Conservation (phyloP, 768 basidiomycete species). For the Pleurotus platypus region DNA sequence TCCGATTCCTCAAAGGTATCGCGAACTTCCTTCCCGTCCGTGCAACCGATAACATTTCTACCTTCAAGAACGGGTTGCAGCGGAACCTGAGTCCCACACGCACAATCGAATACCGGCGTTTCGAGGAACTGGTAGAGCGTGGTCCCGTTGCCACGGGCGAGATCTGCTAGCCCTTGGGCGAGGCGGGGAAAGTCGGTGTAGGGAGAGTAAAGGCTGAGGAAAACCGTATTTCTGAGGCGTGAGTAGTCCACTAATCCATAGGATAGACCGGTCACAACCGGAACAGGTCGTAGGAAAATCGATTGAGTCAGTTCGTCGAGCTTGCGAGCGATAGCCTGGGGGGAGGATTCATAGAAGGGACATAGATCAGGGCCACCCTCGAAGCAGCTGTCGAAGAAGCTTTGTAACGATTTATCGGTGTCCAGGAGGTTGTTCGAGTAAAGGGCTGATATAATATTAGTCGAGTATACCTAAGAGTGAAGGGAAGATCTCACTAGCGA, state of each 20-base stretch:
- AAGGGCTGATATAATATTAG: too few species aligned
- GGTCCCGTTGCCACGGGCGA: constrained; percentile 20
- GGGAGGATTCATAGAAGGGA: constrained; percentile 17
- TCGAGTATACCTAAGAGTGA: not conserved
- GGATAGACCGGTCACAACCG: constrained; percentile 9
- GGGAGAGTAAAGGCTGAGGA: constrained; percentile 18
- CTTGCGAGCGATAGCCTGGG: constrained; percentile 12
- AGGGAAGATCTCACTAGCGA: constrained; percentile 11
- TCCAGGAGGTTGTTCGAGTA: constrained; percentile 5
- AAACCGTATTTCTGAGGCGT: constrained; percentile 15
- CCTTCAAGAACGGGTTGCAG: constrained; percentile 9
- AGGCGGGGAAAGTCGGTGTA: constrained; percentile 12
- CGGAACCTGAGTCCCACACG: not conserved
- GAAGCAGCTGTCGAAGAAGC: constrained; percentile 18
- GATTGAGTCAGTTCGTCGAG: constrained; percentile 12
- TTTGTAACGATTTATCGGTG: constrained; percentile 17
- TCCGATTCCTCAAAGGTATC: constrained; percentile 12
- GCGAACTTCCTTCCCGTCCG: constrained; percentile 15
- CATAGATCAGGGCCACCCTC: constrained; percentile 17
- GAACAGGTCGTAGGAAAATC: constrained; percentile 15
- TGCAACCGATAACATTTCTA: constrained; percentile 12
- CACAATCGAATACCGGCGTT: not conserved
- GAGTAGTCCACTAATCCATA: constrained; percentile 21
- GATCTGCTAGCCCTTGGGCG: constrained; percentile 17
- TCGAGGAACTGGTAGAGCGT: constrained; percentile 9